phyloP scores from a whole-genome alignment of 2,329 filamentous ascomycete genomes.

The Alternaria gansuensis region DNA sequence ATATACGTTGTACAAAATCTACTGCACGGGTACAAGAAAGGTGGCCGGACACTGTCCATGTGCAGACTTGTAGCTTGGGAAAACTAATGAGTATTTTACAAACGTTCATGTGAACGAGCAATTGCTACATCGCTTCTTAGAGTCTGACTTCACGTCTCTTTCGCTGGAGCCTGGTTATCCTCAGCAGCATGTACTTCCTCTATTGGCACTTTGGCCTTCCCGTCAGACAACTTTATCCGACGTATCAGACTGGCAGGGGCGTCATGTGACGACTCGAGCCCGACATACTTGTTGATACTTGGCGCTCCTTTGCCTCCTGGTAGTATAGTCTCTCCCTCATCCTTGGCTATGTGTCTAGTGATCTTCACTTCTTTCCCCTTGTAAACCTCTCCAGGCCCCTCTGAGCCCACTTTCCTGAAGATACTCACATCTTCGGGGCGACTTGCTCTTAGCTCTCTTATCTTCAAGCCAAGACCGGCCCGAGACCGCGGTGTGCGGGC shows the following conservation, averaged over 20 bases:
- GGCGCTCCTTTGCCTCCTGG: neutral
- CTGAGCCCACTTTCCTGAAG: slow-evolving; percentile 14
- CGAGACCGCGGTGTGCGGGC: neutral
- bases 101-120: neutral
- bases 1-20: neutral
- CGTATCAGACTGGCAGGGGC: neutral
- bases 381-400: neutral
- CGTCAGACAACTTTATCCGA: neutral
- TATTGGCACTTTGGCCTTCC: neutral
- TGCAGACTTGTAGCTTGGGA: neutral
- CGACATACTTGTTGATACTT: slow-evolving; percentile 20
- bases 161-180: neutral
- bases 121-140: neutral
- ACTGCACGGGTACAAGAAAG: neutral
- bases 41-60: neutral
- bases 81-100: neutral
- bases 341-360: slow-evolving; percentile 18
- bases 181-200: neutral
- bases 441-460: slow-evolving; percentile 15
- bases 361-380: slow-evolving; percentile 2
- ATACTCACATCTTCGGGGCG: neutral
- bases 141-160: neutral
- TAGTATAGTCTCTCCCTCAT: neutral
- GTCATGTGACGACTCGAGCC: slow-evolving; percentile 11
- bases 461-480: slow-evolving; percentile 12